Evolutionary conservation across 306 rosid genomes (phyloP).

Genomic region (Glycyrrhiza uralensis): DNA sequence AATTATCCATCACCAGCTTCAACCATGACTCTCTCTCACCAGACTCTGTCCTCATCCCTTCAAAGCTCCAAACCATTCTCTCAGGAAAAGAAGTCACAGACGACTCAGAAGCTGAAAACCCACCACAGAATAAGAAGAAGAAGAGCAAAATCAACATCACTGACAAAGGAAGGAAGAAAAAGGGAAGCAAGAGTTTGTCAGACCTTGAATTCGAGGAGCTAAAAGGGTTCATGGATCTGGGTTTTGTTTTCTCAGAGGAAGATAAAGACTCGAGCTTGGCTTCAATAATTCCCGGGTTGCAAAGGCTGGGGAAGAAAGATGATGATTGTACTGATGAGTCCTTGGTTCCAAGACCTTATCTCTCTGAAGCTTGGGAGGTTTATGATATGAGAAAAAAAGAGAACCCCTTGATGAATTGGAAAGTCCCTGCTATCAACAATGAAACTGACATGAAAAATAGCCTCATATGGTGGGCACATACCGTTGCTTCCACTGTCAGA

Average conservation of each 20-base stretch:
- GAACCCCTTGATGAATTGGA: conserved; percentile 66
- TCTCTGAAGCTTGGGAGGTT: conserved; percentile 82
- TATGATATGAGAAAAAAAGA: conserved; percentile 41
- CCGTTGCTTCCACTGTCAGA: conserved; percentile 82
- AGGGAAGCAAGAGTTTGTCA: conserved; percentile 68
- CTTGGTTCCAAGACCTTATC: conserved; percentile 66
- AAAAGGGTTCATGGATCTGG: conserved; percentile 95
- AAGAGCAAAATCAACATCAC: conserved; percentile 15
- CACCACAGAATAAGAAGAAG: conserved; percentile 19
- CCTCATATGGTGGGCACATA: conserved; percentile 85
- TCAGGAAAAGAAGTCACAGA: conserved; percentile 54
- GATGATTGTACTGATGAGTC: conserved; percentile 13
- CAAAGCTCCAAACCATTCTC: conserved; percentile 48
- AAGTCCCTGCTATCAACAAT: conserved; percentile 49
- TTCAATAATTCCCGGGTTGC: conserved; percentile 74
- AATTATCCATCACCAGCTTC: conserved; percentile 44
- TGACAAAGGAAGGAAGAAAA: conserved; percentile 14
- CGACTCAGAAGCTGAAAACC: conserved; percentile 27
- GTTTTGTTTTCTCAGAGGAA: conserved; percentile 82
- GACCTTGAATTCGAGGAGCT: conserved; percentile 87
- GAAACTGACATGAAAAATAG: conserved; percentile 67
- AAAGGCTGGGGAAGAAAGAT: conserved; percentile 54
- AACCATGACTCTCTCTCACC: conserved; percentile 49
- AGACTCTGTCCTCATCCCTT: conserved; percentile 41
- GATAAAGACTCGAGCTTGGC: conserved; percentile 78